Percentiles rank a stretch among this genome's conserved stretches.
phyloP scores from a whole-genome alignment of 805 yeast species.

The Candida takata region DNA sequence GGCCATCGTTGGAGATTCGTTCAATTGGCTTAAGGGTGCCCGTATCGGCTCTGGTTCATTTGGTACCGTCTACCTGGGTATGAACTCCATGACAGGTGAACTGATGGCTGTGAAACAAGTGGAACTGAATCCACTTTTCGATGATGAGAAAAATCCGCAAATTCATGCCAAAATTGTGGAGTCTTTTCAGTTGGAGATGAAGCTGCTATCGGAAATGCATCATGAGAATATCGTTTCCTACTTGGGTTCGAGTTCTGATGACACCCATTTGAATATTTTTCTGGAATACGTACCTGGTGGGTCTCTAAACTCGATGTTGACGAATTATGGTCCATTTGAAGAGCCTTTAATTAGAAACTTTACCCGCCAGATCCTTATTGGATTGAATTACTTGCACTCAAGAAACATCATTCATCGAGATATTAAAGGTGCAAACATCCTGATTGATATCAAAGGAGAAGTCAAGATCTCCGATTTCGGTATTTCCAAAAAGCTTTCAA shows the following conservation, averaged over 20 bases:
- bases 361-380: conserved; percentile 68
- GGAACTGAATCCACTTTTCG: conserved; percentile 44
- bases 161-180: conserved; percentile 56
- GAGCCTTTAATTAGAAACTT: conserved; percentile 69
- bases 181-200: conserved; percentile 79
- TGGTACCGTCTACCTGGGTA: conserved; percentile 88
- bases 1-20: conserved; percentile 43
- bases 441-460: conserved; percentile 72
- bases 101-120: conserved; percentile 97
- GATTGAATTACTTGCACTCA: conserved; percentile 67
- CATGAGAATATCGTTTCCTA: conserved; percentile 93
- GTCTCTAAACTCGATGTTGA: conserved; percentile 61
- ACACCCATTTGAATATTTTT: conserved; percentile 69
- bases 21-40: conserved; percentile 89
- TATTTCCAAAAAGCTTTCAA: conserved; percentile 59
- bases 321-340: conserved; percentile 72
- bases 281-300: conserved; percentile 71
- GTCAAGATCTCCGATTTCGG: conserved; percentile 88
- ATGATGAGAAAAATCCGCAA: conserved; percentile 19
- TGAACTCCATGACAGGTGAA: conserved; percentile 90
- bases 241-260: conserved; percentile 78
- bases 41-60: conserved; percentile 92
- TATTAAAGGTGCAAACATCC: conserved; percentile 82
- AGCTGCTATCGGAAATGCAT: conserved; percentile 64
- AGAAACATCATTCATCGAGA: conserved; percentile 78